Percentiles rank a stretch among this genome's conserved stretches.
phyloP scores from a whole-genome alignment of 345 rosid species.

The Camelina laxa region DNA sequence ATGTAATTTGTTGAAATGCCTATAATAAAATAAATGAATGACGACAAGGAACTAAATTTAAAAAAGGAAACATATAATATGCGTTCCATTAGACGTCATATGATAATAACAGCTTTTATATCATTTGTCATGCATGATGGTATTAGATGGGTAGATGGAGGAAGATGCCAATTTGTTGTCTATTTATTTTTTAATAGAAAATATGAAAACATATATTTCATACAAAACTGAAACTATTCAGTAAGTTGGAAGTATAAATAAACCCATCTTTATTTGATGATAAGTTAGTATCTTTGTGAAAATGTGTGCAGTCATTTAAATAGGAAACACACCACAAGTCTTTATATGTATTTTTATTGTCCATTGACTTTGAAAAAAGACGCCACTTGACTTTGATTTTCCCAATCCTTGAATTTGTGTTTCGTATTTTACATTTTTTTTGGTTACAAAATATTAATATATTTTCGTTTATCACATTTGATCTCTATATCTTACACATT shows the following conservation, averaged over 20 bases:
- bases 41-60: conserved; percentile 28
- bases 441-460: not conserved
- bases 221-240: conserved; percentile 4
- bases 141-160: conserved; percentile 1
- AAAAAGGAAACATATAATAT: conserved; percentile 33
- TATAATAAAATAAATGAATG: conserved; percentile 24
- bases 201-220: not conserved
- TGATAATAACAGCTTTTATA: conserved; percentile 34
- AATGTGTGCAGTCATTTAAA: conserved; percentile 16
- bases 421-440: not conserved
- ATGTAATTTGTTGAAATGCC: not conserved
- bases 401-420: conserved; percentile 6
- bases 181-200: not conserved
- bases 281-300: conserved; percentile 12
- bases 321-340: conserved; percentile 28
- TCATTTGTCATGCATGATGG: conserved; percentile 46
- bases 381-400: conserved; percentile 39
- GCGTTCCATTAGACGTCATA: conserved; percentile 37
- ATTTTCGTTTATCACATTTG: conserved; percentile 1
- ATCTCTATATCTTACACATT: not conserved
- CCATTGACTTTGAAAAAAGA: conserved; percentile 44
- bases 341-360: conserved; percentile 24
- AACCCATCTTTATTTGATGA: not conserved
- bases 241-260: not conserved
- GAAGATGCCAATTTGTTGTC: conserved; percentile 29